phyloP scores from a whole-genome alignment of 208 protist species.

The Leishmania amazonensis region DNA sequence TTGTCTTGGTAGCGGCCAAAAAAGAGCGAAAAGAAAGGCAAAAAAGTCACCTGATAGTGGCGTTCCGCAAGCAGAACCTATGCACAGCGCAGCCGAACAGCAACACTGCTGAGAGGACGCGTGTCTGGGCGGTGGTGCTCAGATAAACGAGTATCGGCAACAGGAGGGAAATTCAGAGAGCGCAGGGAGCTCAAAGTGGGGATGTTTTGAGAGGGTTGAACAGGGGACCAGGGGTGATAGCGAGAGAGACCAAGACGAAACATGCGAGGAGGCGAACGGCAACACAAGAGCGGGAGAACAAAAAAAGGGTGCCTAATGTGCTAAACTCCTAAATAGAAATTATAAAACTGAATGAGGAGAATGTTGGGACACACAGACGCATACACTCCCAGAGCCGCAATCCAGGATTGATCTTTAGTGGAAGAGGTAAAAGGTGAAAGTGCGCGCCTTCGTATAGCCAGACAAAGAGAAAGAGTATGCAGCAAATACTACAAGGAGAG shows the following conservation, averaged over 20 bases:
- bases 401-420: not conserved
- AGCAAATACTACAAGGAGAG: too few relatives aligned
- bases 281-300: not conserved
- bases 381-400: not conserved
- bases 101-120: not conserved
- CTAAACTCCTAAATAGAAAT: conserved; percentile 3
- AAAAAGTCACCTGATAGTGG: not conserved
- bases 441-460: not conserved
- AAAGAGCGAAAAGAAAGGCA: not conserved
- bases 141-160: not conserved
- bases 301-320: not conserved
- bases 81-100: not conserved
- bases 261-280: not conserved
- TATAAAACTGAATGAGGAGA: not conserved
- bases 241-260: not conserved
- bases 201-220: not conserved
- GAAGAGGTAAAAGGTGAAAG: not conserved
- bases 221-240: not conserved
- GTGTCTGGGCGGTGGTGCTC: not conserved
- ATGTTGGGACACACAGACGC: not conserved
- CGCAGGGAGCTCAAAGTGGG: too few relatives aligned
- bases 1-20: conserved; percentile 2
- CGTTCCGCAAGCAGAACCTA: not conserved
- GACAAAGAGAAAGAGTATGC: not conserved
- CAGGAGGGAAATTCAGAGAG: not conserved